Evolutionary conservation across 768 basidiomycete genomes (phyloP), one percentile per base, ranked within the genome.

Genomic region (Panaeolus papilionaceus): DNA sequence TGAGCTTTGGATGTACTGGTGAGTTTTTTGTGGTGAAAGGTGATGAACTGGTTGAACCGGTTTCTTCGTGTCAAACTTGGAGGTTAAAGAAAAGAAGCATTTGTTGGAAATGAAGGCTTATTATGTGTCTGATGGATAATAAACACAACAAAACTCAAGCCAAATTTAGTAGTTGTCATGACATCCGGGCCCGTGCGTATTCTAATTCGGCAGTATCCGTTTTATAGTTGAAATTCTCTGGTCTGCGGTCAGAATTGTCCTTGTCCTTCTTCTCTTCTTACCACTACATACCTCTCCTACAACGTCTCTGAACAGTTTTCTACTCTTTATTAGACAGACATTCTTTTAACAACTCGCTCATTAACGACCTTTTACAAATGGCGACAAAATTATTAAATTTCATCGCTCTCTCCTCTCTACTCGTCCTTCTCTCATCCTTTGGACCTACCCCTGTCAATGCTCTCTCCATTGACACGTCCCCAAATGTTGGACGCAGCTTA

Each of bases 31-130:
- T 79, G 79, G 75, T 62, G 63, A 16, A 77, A 77, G 78, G 79
- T 79, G 81, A 83, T 88, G 88, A 86, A 86, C 87, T 85, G 80
- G 86, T 79, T 92, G 91, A 92, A 93, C 91, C 91, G 89, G 89
- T 90, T 90, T 88, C 86, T 89, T 87, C 80, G 84, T 88, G 86
- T 84, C 87, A 89, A 91, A 92, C 88, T 92, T 92, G 91, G 81
- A 85, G 89, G 92, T 91, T 89, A 83, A 81, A 84, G 82, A 84
- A 85, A 85, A 79, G 75, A 72, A 58, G 69, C 71, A 68, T 51
- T 66, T 66, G 62, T 38, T 62, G 64, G 67, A 62, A 67, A 54
- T 64, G 14, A 65, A 44, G 66, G 73, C 75, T 73, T 58, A 58
- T 78, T 81, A 82, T 82, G 81, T 82, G 78, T 64, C 76, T 75